Evolutionary conservation across 129 eudicot genomes (phyloP).

Genomic region (Tanacetum coccineum): DNA sequence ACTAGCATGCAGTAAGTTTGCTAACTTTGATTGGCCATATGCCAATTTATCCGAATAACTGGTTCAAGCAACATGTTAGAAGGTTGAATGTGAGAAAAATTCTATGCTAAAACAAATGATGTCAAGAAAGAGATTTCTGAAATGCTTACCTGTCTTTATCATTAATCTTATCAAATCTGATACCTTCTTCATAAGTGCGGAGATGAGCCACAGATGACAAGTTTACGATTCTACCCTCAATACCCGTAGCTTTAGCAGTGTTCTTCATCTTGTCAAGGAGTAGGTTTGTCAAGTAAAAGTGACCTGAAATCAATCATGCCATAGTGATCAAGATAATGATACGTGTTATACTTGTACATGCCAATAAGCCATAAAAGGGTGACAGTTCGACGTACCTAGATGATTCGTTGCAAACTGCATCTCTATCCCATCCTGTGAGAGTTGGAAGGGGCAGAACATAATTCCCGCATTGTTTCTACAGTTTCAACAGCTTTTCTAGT

Average conservation of each 20-base stretch:
- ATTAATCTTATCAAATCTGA: constrained; percentile 55
- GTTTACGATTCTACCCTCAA: constrained; percentile 74
- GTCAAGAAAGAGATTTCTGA: not conserved
- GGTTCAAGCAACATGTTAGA: constrained; percentile 21
- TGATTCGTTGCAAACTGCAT: constrained; percentile 88
- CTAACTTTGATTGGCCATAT: constrained; percentile 88
- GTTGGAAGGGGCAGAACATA: constrained; percentile 88
- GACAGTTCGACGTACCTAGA: constrained; percentile 40
- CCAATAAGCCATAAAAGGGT: not conserved
- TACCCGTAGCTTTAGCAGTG: constrained; percentile 47
- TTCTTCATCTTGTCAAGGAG: constrained; percentile 82
- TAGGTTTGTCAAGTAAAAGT: constrained; percentile 69
- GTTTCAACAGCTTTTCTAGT: not conserved
- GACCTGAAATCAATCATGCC: constrained; percentile 44
- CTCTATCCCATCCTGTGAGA: constrained; percentile 81
- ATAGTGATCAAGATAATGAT: constrained; percentile 9
- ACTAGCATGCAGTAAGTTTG: constrained; percentile 84
- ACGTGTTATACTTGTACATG: not conserved
- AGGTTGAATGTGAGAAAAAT: not conserved
- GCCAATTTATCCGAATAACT: constrained; percentile 84
- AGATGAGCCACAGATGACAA: constrained; percentile 69
- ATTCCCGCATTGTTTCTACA: constrained; percentile 94
- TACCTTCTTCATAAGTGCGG: constrained; percentile 63
- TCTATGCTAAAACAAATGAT: not conserved
- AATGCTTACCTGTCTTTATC: constrained; percentile 50